phyloP scores from a whole-genome alignment of 768 basidiomycete species.

The Neoboletus brunneissimus region DNA sequence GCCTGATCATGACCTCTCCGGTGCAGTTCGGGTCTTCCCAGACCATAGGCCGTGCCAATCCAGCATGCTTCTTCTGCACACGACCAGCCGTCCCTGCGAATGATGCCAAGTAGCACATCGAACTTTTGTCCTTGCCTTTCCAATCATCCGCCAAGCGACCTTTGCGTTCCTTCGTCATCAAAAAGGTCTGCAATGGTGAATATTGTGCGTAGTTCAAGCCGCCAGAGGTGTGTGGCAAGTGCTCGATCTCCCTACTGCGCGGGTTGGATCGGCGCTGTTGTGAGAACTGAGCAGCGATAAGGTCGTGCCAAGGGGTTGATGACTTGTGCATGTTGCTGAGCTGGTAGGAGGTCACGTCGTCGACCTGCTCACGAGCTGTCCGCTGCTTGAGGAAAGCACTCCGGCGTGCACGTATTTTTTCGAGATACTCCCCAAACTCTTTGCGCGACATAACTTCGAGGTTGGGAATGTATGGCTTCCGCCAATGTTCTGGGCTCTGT shows the following conservation, averaged over 20 bases:
- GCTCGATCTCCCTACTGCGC: slow-evolving; percentile 46
- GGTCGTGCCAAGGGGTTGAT: slow-evolving; percentile 27
- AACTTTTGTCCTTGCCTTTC: slow-evolving; percentile 10
- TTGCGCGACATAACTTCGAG: slow-evolving; percentile 56
- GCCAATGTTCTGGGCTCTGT: slow-evolving; percentile 18
- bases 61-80: slow-evolving; percentile 20
- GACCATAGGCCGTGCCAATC: slow-evolving; percentile 17
- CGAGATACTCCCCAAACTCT: slow-evolving; percentile 59
- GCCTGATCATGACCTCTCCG: slow-evolving; percentile 32
- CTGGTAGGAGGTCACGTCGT: slow-evolving; percentile 28
- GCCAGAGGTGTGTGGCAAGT: slow-evolving; percentile 60
- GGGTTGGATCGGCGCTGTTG: slow-evolving; percentile 25
- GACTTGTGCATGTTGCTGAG: slow-evolving; percentile 22
- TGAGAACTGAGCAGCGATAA: slow-evolving; percentile 17
- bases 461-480: slow-evolving; percentile 43
- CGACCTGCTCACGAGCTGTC: slow-evolving; percentile 8
- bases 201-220: slow-evolving; percentile 60
- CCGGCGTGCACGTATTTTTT: slow-evolving; percentile 54
- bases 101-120: slow-evolving; percentile 26
- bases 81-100: slow-evolving; percentile 31
- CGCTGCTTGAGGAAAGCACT: slow-evolving; percentile 52
- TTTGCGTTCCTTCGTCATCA: slow-evolving; percentile 51
- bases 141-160: slow-evolving; percentile 52
- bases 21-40: slow-evolving; percentile 31
- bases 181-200: slow-evolving; percentile 50